Conservation (phyloP, 2,329 filamentous ascomycete genomes). For the Xenosphaeropsis pyriputrescens region DNA sequence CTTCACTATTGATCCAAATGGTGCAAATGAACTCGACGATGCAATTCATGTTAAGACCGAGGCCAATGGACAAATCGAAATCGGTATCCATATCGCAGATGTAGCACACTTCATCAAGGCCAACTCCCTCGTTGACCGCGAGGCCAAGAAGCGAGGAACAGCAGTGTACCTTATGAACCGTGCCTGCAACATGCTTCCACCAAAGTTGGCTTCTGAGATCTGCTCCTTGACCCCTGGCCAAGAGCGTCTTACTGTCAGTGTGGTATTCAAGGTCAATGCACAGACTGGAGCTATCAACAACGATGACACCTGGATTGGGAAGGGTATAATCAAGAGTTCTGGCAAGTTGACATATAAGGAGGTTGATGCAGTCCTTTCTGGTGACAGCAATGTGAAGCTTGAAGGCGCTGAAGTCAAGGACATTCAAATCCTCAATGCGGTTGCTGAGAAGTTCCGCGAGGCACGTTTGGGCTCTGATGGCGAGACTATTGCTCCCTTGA, state of each 20-base stretch:
- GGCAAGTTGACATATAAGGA: conserved; percentile 76
- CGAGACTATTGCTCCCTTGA: conserved; percentile 69
- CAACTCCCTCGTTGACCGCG: conserved; percentile 88
- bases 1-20: conserved; percentile 87
- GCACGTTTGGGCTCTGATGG: conserved; percentile 68
- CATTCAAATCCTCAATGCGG: conserved; percentile 63
- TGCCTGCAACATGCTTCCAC: conserved; percentile 73
- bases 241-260: conserved; percentile 80
- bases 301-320: conserved; percentile 86
- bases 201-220: conserved; percentile 71
- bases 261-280: conserved; percentile 82
- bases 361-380: conserved; percentile 68
- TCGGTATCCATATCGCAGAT: conserved; percentile 90
- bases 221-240: conserved; percentile 80
- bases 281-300: conserved; percentile 67
- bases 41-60: conserved; percentile 83
- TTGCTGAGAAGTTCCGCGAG: conserved; percentile 85
- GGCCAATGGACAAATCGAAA: conserved; percentile 74
- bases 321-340: conserved; percentile 81
- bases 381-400: conserved; percentile 45
- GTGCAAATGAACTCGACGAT: conserved; percentile 77
- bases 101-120: conserved; percentile 94
- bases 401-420: conserved; percentile 56
- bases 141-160: conserved; percentile 95
- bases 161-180: conserved; percentile 87